Conservation (phyloP, 768 basidiomycete species). For the Phanerochaete sordida region DNA sequence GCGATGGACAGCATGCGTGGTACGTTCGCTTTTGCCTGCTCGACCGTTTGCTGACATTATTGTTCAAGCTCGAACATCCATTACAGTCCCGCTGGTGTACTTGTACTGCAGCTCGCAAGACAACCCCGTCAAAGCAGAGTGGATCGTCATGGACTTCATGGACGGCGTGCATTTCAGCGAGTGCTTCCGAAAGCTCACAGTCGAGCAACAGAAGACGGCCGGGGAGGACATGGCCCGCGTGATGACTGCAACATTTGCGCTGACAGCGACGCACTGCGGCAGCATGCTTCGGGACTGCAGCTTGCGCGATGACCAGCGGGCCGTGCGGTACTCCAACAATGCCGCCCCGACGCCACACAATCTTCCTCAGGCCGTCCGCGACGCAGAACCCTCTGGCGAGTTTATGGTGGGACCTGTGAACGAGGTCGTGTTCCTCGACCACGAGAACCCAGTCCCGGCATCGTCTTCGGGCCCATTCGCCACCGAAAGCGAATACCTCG, state of each 20-base stretch:
- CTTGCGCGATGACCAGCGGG: neutral
- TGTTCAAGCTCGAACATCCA: neutral
- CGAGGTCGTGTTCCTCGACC: slow-evolving; percentile 18
- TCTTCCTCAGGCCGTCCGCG: neutral
- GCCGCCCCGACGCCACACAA: neutral
- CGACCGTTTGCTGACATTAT: neutral
- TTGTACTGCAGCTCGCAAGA: neutral
- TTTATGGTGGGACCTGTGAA: neutral
- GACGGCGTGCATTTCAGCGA: neutral
- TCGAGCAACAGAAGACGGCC: neutral
- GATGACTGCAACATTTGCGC: neutral
- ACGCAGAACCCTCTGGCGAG: neutral
- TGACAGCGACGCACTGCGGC: neutral
- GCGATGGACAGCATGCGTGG: neutral
- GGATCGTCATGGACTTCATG: neutral
- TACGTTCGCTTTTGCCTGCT: neutral
- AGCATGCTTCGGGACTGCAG: neutral
- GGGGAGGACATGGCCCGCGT: neutral
- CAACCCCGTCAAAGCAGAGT: neutral
- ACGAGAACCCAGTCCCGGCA: slow-evolving; percentile 19
- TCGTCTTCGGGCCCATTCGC: neutral
- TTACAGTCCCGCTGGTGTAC: neutral
- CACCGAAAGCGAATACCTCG: neutral
- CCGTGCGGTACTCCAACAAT: neutral
- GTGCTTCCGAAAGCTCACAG: neutral